A percentile compares a stretch with the other conserved stretches of the same genome.
These are phyloP conservation scores for Lactifluus rugatus DNA, from an alignment of 768 basidiomycete species.

Conservation along the genomic window DNA sequence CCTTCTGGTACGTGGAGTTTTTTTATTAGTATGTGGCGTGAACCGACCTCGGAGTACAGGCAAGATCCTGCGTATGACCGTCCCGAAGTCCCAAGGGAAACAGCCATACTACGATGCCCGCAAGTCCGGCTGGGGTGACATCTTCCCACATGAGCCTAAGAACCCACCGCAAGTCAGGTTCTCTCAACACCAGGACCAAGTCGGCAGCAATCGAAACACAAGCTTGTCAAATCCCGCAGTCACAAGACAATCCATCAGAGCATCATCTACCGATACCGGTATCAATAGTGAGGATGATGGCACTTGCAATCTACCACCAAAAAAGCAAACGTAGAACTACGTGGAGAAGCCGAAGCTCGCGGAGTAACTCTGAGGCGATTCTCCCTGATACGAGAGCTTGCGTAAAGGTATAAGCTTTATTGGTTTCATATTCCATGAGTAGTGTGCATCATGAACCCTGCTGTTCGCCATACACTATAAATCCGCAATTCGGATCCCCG, in stretches of 20 bases:
- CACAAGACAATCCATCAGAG: not conserved
- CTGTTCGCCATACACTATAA: slow-evolving; percentile 31
- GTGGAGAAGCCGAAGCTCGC: not conserved
- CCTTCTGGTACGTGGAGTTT: slow-evolving; percentile 48
- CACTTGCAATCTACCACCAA: not conserved
- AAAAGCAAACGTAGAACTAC: not conserved
- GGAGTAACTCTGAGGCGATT: not conserved
- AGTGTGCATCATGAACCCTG: not conserved
- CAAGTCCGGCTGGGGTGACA: slow-evolving; percentile 89
- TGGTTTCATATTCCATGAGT: not conserved
- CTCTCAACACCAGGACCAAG: slow-evolving; percentile 30
- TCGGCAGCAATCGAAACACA: slow-evolving; percentile 25
- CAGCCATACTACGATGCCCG: slow-evolving; percentile 92
- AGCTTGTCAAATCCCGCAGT: slow-evolving; percentile 8
- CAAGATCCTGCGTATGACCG: slow-evolving; percentile 82
- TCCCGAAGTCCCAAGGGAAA: slow-evolving; percentile 92
- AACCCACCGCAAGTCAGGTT: slow-evolving; percentile 58
- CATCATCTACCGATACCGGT: no score
- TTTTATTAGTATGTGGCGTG: not conserved
- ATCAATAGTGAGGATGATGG: not conserved
- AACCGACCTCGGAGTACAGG: slow-evolving; percentile 37
- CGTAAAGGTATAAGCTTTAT: not conserved
- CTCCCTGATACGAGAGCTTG: not conserved
- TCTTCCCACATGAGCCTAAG: slow-evolving; percentile 86
- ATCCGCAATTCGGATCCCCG: slow-evolving; percentile 83